Percentiles rank a stretch among this genome's conserved stretches.
Evolutionary conservation across 1,284 basidiomycete genomes (phyloP).

Genomic region (Moniliella sp.): DNA sequence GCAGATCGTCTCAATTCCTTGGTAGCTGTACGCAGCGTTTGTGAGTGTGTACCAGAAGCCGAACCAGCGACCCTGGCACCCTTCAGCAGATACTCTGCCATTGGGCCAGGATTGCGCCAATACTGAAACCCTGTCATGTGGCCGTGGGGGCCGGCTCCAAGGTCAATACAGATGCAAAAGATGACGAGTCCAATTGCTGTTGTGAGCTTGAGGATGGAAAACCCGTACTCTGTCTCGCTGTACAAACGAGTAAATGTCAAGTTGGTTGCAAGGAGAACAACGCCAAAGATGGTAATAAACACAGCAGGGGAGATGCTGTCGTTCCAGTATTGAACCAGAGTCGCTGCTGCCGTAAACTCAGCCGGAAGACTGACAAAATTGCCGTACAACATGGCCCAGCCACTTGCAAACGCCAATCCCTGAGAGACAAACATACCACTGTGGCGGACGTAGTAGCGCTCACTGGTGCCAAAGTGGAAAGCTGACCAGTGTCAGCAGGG

Average conservation of each 20-base stretch:
- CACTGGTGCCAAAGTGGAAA: too few species aligned
- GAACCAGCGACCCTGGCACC: slow-evolving; percentile 42
- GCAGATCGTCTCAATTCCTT: slow-evolving; percentile 61
- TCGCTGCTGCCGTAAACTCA: slow-evolving; percentile 53
- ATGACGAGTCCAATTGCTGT: slow-evolving; percentile 27
- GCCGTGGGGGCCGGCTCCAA: slow-evolving; percentile 15
- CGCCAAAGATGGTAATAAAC: slow-evolving; percentile 55
- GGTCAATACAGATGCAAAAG: slow-evolving; percentile 19
- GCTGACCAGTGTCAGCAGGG: too few species aligned
- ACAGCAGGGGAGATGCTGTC: slow-evolving; percentile 45
- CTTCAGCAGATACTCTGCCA: slow-evolving; percentile 29
- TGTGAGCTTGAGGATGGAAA: slow-evolving; percentile 27
- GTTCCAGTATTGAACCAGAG: slow-evolving; percentile 56
- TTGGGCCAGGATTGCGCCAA: slow-evolving; percentile 36
- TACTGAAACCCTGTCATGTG: slow-evolving; percentile 21
- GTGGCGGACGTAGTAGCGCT: slow-evolving; percentile 54
- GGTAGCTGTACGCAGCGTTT: slow-evolving; percentile 58
- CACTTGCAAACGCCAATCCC: slow-evolving; percentile 43
- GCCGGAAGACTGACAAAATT: slow-evolving; percentile 45
- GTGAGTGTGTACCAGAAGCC: slow-evolving; percentile 32
- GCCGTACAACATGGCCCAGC: slow-evolving; percentile 44
- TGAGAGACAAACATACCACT: slow-evolving; percentile 59
- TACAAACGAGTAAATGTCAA: slow-evolving; percentile 41
- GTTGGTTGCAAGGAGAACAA: slow-evolving; percentile 55
- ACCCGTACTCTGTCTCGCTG: slow-evolving; percentile 37